Evolutionary conservation across 2,329 filamentous ascomycete genomes (phyloP), one percentile per base, ranked within the genome.

Genomic region (Thelonectria discophora): DNA sequence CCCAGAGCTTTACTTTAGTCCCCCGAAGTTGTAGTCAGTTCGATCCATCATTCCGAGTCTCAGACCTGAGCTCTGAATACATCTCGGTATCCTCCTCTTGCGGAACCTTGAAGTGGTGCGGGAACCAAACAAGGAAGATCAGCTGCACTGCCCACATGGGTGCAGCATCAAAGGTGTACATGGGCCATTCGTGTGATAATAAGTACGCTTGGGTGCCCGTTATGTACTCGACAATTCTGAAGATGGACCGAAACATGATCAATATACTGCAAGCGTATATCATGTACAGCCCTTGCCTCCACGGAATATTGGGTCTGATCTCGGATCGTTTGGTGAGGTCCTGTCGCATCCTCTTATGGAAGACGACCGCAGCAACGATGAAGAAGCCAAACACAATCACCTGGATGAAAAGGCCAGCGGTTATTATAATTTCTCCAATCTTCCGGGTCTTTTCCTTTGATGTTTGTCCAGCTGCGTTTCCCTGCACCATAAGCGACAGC

Each of bases 101-200:
- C 12, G 34, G 34, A 37, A 37, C 34, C 6, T 37, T 37, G 34
- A 37, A 37, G 6, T 37, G 34, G 34, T 48, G 15, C 0, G 66
- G 66, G 10, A 66, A 68, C 50, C 51, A 55, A 2, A 52, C 2
- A 1, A 56, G 66, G 20, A 68, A 68, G 0, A 54, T 58, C 1
- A 55, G 3, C 53, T 68, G 68, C 0, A 66, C 65, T 4, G 59
- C 0, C 0, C 66, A 42, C 65, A 68, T 68, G 15, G 68, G 8
- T 0, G 58, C 34, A 1, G 63, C 58, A 18, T 68, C 66, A 5
- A 68, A 68, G 0, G 56, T 43, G 52, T 68, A 65, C 0, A 58
- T 62, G 0, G 66, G 63, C 66, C 66, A 68, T 39, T 68, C 66
- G 2, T 68, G 45, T 5, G 66, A 61, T 10, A 66, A 55, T 0